phyloP scores from a whole-genome alignment of 2,329 filamentous ascomycete species.

The Macroventuria anomochaeta region DNA sequence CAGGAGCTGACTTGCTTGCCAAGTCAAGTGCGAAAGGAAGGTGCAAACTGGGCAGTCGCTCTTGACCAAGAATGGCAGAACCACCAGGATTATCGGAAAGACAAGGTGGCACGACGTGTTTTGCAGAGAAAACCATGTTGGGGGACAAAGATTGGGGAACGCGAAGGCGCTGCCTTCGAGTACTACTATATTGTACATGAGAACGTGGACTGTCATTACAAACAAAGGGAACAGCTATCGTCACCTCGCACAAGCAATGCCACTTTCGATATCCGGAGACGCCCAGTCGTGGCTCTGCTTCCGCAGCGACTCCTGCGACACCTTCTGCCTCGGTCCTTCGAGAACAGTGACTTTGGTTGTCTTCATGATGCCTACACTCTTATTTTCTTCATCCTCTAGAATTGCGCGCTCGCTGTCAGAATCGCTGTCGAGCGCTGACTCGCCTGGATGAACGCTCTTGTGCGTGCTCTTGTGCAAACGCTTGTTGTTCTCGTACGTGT shows the following conservation, averaged over 20 bases:
- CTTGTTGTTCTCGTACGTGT: conserved; percentile 19
- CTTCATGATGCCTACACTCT: conserved; percentile 31
- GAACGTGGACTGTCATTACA: neutral
- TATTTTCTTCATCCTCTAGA: conserved; percentile 29
- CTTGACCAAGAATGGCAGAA: no score
- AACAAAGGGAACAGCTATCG: neutral
- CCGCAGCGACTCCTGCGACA: conserved; percentile 10
- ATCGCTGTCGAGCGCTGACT: conserved; percentile 33
- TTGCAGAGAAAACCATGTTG: no score
- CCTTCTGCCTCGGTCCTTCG: conserved; percentile 5
- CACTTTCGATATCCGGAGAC: conserved; percentile 8
- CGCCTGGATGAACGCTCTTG: conserved; percentile 18
- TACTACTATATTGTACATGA: neutral
- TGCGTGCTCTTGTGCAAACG: conserved; percentile 7
- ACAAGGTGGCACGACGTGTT: no score
- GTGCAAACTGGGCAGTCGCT: no score
- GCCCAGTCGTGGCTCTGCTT: conserved; percentile 21
- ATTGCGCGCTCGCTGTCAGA: conserved; percentile 38
- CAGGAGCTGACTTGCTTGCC: no score
- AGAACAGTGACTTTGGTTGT: conserved; percentile 32
- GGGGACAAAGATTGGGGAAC: no score
- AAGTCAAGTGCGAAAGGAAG: no score
- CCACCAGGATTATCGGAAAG: no score
- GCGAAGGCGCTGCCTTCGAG: neutral
- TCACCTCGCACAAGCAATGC: neutral